phyloP scores from a whole-genome alignment of 768 basidiomycete genomes.

The Russula ochroleuca region DNA sequence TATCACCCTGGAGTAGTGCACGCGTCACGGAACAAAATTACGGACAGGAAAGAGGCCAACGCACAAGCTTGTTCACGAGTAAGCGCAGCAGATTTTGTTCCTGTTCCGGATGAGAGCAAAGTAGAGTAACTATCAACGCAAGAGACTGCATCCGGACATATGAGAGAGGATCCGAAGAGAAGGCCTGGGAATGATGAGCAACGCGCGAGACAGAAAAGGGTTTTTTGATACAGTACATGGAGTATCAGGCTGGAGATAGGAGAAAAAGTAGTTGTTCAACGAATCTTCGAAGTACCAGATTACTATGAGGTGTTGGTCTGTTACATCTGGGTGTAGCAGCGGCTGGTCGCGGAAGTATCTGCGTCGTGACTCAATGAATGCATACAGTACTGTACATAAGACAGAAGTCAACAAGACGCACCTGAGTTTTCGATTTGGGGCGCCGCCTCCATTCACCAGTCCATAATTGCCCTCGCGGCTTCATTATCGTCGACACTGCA shows the following conservation, averaged over 20 bases:
- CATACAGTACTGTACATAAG: too few species aligned
- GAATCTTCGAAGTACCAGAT: constrained; percentile 95
- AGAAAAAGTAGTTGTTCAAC: constrained; percentile 96
- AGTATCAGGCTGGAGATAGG: constrained; percentile 82
- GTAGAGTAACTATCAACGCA: constrained; percentile 66
- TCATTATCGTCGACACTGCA: too few species aligned
- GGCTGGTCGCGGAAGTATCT: constrained; percentile 94
- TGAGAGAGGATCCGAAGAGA: constrained; percentile 61
- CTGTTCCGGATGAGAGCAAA: constrained; percentile 91
- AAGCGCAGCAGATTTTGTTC: constrained; percentile 92
- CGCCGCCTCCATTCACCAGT: constrained; percentile 99
- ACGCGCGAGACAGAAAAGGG: not conserved
- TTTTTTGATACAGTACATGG: constrained; percentile 55
- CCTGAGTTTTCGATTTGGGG: constrained; percentile 81
- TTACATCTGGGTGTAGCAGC: constrained; percentile 53
- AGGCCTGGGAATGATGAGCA: constrained; percentile 42
- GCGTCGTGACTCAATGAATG: not conserved
- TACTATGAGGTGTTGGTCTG: constrained; percentile 70
- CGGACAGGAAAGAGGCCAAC: constrained; percentile 29
- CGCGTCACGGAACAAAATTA: constrained; percentile 1
- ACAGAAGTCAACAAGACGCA: constrained; percentile 37
- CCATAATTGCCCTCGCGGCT: constrained; percentile 84
- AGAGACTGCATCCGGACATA: constrained; percentile 14
- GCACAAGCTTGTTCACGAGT: constrained; percentile 89
- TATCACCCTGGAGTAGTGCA: constrained; percentile 67